Base-by-base conservation (phyloP, 163 green algal genomes). In the Chlamydomonas reinhardtii region DNA sequence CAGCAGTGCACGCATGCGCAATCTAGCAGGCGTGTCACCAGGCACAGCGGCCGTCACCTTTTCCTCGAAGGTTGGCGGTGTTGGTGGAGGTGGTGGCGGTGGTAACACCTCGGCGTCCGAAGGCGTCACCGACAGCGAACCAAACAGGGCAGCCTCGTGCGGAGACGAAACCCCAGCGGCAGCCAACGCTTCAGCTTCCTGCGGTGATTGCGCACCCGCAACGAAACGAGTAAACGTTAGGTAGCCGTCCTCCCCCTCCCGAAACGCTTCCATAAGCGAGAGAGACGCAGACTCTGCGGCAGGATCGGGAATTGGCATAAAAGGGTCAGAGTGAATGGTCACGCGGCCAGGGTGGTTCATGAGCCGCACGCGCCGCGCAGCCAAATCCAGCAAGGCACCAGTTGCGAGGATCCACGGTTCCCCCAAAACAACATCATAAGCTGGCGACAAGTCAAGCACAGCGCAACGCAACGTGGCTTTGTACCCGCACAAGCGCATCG, bases 1-100 rank as follows among this genome's bases (percentile, higher is more conserved):
- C 2, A 83, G 17, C 8, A 83, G 15, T 4, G 75, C 75, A n/a
- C 61, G 75, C 34, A 83, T 64, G 31, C 61, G 59, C 61, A 83
- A 54, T 5, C 73, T 35, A n/a, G 61, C 75, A 43, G 75, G 59
- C 29, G 75, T 48, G n/a, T 83, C 59, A 27, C 75, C 75, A 12
- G 61, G 75, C 39, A 83, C 35, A 25, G 75, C 39, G 4, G 22
- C 5, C 27, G 35, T 34, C 22, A 83, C 75, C 61, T 83, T 19
- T 6, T 62, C 19, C 15, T 22, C 6, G 43, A 73, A 73, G 17
- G 61, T 20, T 6, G 31, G 32, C 48, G 62, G 5, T 11, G 59
- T 2, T 17, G 75, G 34, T 31, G 61, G 35, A 43, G 25, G 11
- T 24, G 75, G 32, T 19, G 34, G 8, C 59, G 61, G 14, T 32